Conservation (phyloP, 176 grass and related monocot species). For the Lolium multiflorum region DNA sequence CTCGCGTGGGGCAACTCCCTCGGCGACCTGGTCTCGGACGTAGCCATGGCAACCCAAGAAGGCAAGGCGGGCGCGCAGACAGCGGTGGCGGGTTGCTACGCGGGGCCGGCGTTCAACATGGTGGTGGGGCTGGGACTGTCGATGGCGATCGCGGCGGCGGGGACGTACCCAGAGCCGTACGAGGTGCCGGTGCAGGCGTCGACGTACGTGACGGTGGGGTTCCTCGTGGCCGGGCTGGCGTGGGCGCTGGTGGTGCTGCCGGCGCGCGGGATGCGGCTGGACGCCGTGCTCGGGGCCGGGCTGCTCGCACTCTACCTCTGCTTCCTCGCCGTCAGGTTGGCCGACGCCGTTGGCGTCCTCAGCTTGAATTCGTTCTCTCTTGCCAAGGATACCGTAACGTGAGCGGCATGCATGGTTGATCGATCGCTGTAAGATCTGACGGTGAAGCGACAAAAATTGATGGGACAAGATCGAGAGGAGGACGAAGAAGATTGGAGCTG, state of each 20-base stretch:
- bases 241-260: conserved; percentile 72
- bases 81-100: conserved; percentile 70
- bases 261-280: conserved; percentile 62
- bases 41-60: conserved; percentile 59
- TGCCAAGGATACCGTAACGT: neutral
- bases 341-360: neutral
- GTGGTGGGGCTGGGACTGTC: conserved; percentile 71
- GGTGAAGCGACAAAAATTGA: too few relatives aligned
- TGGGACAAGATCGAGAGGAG: too few relatives aligned
- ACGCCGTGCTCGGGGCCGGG: conserved; percentile 58
- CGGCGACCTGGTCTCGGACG: conserved; percentile 69
- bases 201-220: conserved; percentile 62
- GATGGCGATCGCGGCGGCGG: conserved; percentile 52
- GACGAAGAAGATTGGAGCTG: neutral
- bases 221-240: conserved; percentile 54
- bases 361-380: neutral
- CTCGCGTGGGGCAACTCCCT: conserved; percentile 80
- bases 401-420: neutral
- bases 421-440: neutral
- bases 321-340: conserved; percentile 54
- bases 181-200: conserved; percentile 44
- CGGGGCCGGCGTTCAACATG: conserved; percentile 75
- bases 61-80: conserved; percentile 56
- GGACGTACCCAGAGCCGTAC: conserved; percentile 48
- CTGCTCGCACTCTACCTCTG: conserved; percentile 60